Evolutionary conservation across 2,329 filamentous ascomycete species (phyloP).

Genomic region (Monosporascus sp.): DNA sequence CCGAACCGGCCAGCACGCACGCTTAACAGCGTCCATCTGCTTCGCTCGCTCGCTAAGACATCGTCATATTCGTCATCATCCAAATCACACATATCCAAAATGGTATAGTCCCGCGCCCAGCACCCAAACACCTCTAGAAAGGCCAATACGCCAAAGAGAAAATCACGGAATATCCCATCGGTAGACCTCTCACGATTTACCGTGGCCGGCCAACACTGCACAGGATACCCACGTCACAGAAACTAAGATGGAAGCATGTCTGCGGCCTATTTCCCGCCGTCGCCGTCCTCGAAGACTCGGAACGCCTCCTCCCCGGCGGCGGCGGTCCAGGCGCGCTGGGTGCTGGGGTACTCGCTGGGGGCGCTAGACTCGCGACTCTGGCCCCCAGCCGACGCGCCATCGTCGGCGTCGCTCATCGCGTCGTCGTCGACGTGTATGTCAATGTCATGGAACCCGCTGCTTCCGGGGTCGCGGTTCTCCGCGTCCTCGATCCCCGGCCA

Average conservation of each 20-base stretch:
- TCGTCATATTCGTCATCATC: too few species aligned
- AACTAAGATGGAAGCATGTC: too few species aligned
- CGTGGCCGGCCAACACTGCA: too few species aligned
- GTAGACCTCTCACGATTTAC: too few species aligned
- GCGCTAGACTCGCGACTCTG: slow-evolving; percentile 20
- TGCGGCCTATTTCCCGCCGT: slow-evolving; percentile 3
- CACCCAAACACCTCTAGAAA: neutral
- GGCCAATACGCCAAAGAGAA: neutral
- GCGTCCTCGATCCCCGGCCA: slow-evolving; percentile 55
- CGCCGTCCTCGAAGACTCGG: slow-evolving; percentile 11
- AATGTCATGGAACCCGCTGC: slow-evolving; percentile 4
- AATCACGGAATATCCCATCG: too few species aligned
- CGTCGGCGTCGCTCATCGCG: slow-evolving; percentile 18
- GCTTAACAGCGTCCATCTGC: neutral
- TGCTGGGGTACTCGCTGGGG: slow-evolving; percentile 26
- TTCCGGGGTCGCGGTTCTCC: slow-evolving; percentile 46
- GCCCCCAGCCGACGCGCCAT: slow-evolving; percentile 1
- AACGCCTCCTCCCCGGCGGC: slow-evolving; percentile 13
- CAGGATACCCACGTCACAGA: too few species aligned
- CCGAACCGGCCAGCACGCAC: too few species aligned
- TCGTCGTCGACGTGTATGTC: slow-evolving; percentile 21
- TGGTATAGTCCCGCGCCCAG: neutral
- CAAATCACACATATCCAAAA: neutral
- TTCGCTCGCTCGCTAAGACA: neutral
- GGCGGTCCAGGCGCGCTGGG: slow-evolving; percentile 18